Conservation (phyloP, 345 rosid genomes). For the Bretschneidera sinensis region DNA sequence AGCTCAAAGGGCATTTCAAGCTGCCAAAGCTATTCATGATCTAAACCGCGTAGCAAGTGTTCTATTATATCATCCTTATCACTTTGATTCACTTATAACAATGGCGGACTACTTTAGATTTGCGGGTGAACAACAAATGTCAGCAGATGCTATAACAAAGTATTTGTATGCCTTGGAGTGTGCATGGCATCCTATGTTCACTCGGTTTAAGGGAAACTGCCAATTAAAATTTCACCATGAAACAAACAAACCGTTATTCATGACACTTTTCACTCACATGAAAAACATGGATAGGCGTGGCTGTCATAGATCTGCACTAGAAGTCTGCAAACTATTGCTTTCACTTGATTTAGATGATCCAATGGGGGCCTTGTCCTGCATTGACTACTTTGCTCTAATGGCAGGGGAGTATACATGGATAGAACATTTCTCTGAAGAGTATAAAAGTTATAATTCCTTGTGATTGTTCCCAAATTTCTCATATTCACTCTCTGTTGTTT, state of each 20-base stretch:
- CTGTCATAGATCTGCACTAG: no score
- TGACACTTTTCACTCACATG: no score
- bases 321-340: no score
- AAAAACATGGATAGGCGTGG: no score
- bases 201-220: slow-evolving; percentile 65
- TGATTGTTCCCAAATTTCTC: slow-evolving; percentile 90
- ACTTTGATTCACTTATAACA: slow-evolving; percentile 78
- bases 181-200: no score
- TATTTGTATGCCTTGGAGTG: no score
- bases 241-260: slow-evolving; percentile 73
- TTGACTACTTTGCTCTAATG: slow-evolving; percentile 72
- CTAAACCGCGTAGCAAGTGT: slow-evolving; percentile 71
- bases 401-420: slow-evolving; percentile 83
- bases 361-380: no score
- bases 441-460: slow-evolving; percentile 60
- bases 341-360: no score
- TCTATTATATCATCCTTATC: slow-evolving; percentile 64
- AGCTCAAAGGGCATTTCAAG: slow-evolving; percentile 72
- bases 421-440: slow-evolving; percentile 70
- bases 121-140: no score
- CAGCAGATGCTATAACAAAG: no score
- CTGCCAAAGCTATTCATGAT: slow-evolving; percentile 83
- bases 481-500: slow-evolving; percentile 74
- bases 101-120: no score
- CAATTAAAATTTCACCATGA: slow-evolving; percentile 67